Conservation (phyloP, 1,284 basidiomycete genomes). For the Calocybe gambosa region DNA sequence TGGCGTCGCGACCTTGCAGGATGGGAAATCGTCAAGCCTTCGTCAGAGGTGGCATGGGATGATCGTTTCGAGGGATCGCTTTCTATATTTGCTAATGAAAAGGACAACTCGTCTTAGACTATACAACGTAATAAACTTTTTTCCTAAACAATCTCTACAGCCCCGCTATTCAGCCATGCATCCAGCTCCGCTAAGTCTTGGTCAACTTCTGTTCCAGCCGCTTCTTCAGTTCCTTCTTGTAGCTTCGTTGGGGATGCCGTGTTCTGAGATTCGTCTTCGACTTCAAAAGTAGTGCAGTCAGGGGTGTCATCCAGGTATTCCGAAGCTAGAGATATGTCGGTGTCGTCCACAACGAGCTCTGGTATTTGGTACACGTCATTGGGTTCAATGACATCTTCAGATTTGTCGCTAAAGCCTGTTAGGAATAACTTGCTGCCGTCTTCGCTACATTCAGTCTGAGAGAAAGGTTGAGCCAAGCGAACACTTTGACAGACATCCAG, state of each 20-base stretch:
- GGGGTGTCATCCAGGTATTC: constrained; percentile 26
- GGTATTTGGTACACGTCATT: not conserved
- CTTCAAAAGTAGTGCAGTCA: constrained; percentile 6
- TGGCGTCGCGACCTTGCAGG: constrained; percentile 78
- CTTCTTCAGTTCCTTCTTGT: constrained; percentile 6
- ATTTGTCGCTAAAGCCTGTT: constrained; percentile 1
- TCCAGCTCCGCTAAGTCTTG: constrained; percentile 38
- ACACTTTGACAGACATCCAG: not conserved
- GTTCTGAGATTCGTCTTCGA: not conserved
- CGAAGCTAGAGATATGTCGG: constrained; percentile 29
- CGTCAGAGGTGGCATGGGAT: constrained; percentile 69
- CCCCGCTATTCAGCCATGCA: constrained; percentile 40
- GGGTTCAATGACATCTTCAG: not conserved
- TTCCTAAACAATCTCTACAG: constrained; percentile 30
- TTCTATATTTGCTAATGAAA: constrained; percentile 52
- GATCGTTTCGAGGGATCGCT: constrained; percentile 63
- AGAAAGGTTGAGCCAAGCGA: not conserved
- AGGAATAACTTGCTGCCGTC: constrained; percentile 4
- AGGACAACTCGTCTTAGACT: constrained; percentile 9
- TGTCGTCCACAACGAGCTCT: constrained; percentile 13
- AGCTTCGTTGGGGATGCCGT: not conserved
- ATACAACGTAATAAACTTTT: not conserved
- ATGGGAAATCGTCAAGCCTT: constrained; percentile 71
- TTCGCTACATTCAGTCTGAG: not conserved
- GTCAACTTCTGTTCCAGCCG: constrained; percentile 17